A percentile compares a stretch with the other conserved stretches of the same genome.
These are phyloP conservation scores for Tephrocybe rancida DNA, from an alignment of 768 basidiomycete species.

Conservation along the genomic window DNA sequence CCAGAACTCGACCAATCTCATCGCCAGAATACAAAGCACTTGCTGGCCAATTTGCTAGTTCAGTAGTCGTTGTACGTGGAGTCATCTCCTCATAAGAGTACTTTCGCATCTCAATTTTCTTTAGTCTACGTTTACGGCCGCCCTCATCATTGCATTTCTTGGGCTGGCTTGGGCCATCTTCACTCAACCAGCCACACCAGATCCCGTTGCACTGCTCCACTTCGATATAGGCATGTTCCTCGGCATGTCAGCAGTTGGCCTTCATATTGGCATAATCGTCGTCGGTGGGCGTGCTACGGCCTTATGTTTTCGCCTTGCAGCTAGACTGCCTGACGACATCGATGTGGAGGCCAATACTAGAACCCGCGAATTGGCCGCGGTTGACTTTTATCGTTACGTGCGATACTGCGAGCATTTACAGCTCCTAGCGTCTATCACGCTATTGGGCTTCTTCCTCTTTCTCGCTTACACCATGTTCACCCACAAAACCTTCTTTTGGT, in stretches of 20 bases:
- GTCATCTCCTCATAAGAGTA: background rate
- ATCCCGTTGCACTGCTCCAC: background rate
- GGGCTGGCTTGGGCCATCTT: conserved; percentile 3
- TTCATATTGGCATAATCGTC: conserved; percentile 16
- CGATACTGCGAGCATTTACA: conserved; percentile 15
- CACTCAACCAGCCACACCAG: background rate
- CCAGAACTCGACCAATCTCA: background rate
- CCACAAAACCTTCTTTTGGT: conserved; percentile 2
- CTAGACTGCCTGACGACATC: background rate
- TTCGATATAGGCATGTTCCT: conserved; percentile 16
- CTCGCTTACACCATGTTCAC: conserved; percentile 12
- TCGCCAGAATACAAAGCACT: conserved; percentile 1
- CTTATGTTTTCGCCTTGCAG: conserved; percentile 11
- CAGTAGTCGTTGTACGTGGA: conserved; percentile 10
- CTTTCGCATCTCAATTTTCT: background rate
- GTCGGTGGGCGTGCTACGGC: conserved; percentile 16
- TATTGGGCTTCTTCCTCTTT: conserved; percentile 11
- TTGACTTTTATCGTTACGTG: conserved; percentile 13
- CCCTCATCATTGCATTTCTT: conserved; percentile 10
- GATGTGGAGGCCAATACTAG: background rate
- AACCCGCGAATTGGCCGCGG: no score
- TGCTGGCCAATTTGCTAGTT: conserved; percentile 10
- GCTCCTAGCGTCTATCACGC: conserved; percentile 7
- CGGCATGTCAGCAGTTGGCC: conserved; percentile 8
- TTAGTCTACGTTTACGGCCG: conserved; percentile 11